These are phyloP conservation scores for Coemansia guatemalensis DNA, from an alignment of 192 early-diverging fungal species.

Conservation along the genomic window DNA sequence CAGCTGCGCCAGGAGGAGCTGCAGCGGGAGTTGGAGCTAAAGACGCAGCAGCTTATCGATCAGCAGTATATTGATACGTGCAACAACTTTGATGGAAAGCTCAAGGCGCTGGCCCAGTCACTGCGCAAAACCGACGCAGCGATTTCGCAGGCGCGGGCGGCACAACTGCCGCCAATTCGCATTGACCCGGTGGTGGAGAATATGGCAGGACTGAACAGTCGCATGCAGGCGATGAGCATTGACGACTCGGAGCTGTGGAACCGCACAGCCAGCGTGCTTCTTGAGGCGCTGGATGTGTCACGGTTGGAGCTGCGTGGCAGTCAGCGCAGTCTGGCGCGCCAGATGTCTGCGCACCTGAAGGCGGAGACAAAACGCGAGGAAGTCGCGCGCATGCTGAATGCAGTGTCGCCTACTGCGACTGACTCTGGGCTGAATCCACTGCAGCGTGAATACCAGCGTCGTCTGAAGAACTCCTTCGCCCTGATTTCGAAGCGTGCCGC, in stretches of 20 bases:
- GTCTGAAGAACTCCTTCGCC: constrained; percentile 23
- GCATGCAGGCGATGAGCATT: constrained; percentile 30
- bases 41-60: constrained; percentile 30
- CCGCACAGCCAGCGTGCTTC: constrained; percentile 39
- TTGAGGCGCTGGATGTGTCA: constrained; percentile 41
- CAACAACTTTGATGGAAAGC: constrained; percentile 43
- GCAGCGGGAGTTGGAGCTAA: constrained; percentile 23
- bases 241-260: constrained; percentile 44
- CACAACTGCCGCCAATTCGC: constrained; percentile 38
- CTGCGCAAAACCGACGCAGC: constrained; percentile 21
- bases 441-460: constrained; percentile 41
- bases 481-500: constrained; percentile 13
- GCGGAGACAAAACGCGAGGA: constrained; percentile 48
- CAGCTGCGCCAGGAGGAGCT: constrained; percentile 6
- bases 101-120: constrained; percentile 29
- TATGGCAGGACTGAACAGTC: constrained; percentile 16
- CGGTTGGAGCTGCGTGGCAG: constrained; percentile 41
- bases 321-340: constrained; percentile 28
- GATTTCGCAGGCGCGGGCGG: constrained; percentile 27
- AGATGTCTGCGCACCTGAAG: constrained; percentile 22
- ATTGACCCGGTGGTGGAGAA: constrained; percentile 27
- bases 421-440: constrained; percentile 37
- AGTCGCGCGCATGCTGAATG: constrained; percentile 28
- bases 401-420: constrained; percentile 10
- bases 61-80: constrained; percentile 45